Evolutionary conservation across 805 yeast species (phyloP).

Genomic region (Candida loeiensis): DNA sequence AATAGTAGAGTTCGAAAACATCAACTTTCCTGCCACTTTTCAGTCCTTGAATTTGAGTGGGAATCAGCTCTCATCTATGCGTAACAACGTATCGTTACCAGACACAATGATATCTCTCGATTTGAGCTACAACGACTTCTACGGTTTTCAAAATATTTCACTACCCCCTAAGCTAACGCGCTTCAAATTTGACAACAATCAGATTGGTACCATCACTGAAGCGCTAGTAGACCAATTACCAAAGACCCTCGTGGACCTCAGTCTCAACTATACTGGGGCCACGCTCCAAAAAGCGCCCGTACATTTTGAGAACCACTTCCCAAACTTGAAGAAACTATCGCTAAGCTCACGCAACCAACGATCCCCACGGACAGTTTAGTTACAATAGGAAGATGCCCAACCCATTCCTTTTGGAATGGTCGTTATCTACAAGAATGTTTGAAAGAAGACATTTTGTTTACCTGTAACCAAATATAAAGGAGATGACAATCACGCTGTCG

Average conservation of each 20-base stretch:
- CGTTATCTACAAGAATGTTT: background rate
- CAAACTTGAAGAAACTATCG: constrained; percentile 7
- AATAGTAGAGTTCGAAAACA: constrained; percentile 13
- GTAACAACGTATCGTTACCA: constrained; percentile 2
- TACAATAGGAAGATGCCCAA: too few relatives aligned
- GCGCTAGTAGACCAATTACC: constrained; percentile 8
- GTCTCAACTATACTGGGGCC: constrained; percentile 7
- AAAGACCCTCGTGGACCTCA: constrained; percentile 4
- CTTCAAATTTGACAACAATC: constrained; percentile 6
- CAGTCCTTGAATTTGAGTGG: constrained; percentile 9
- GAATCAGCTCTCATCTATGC: constrained; percentile 8
- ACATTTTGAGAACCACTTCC: constrained; percentile 4
- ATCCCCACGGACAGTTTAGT: too few relatives aligned
- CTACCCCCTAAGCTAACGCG: constrained; percentile 8
- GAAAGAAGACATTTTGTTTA: background rate
- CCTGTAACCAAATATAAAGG: constrained; percentile 2
- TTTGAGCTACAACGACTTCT: constrained; percentile 8
- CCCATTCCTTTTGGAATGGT: too few relatives aligned
- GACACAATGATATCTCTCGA: constrained; percentile 6
- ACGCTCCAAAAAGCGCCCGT: background rate
- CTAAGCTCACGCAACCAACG: constrained; percentile 11
- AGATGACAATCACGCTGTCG: background rate
- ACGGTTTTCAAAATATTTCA: constrained; percentile 3
- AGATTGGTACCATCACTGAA: constrained; percentile 5
- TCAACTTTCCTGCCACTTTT: constrained; percentile 14